phyloP scores from a whole-genome alignment of 495 filamentous ascomycete species.

The Hypoxylon lienhwacheense region DNA sequence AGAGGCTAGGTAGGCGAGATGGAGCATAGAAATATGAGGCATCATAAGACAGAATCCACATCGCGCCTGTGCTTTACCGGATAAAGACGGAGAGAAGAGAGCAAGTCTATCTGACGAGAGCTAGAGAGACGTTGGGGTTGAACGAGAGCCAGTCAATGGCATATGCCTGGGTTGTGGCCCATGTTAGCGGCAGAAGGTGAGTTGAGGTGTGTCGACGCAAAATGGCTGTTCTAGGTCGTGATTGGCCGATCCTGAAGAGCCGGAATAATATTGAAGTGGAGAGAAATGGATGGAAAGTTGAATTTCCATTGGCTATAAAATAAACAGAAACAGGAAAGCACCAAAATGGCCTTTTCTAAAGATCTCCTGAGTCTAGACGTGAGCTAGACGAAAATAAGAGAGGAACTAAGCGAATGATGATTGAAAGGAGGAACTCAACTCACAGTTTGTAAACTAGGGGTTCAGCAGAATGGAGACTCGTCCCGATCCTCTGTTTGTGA shows the following conservation, averaged over 20 bases:
- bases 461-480: conserved; percentile 16
- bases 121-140: conserved; percentile 28
- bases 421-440: conserved; percentile 23
- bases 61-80: conserved; percentile 29
- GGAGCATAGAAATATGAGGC: conserved; percentile 15
- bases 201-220: conserved; percentile 37
- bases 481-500: conserved; percentile 14
- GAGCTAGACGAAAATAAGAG: conserved; percentile 33
- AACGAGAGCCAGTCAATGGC: conserved; percentile 41
- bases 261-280: conserved; percentile 34
- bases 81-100: conserved; percentile 23
- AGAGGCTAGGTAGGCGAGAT: conserved; percentile 17
- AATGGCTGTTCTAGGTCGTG: conserved; percentile 21
- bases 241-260: conserved; percentile 27
- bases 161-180: conserved; percentile 34
- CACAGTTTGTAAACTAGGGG: conserved; percentile 17
- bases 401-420: conserved; percentile 27
- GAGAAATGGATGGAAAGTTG: conserved; percentile 7
- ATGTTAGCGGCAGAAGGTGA: conserved; percentile 42
- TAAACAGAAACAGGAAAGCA: conserved; percentile 31
- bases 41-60: conserved; percentile 30
- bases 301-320: conserved; percentile 40
- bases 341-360: conserved; percentile 18
- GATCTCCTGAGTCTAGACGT: conserved; percentile 25
- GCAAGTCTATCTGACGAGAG: conserved; percentile 24